Conservation (phyloP, 345 rosid species). For the rapeseed (Brassica napus) region DNA sequence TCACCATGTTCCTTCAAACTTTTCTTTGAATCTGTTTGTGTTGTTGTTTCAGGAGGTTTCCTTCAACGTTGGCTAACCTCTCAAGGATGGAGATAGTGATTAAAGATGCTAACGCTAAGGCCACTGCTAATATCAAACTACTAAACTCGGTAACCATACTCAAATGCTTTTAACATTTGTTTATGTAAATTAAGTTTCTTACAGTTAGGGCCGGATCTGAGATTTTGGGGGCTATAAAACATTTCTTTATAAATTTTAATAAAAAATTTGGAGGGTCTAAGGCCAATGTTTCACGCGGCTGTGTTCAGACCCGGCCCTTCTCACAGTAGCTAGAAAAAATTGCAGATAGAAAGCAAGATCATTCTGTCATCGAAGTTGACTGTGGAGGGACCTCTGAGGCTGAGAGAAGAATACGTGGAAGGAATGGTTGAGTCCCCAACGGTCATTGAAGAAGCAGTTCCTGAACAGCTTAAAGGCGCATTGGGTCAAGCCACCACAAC, state of each 20-base stretch:
- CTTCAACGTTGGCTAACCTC: slow-evolving; percentile 64
- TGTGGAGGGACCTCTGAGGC: slow-evolving; percentile 93
- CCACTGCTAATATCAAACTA: slow-evolving; percentile 64
- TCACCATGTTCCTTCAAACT: background rate
- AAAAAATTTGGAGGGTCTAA: too few species aligned
- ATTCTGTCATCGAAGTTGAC: slow-evolving; percentile 59
- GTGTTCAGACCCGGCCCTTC: too few species aligned
- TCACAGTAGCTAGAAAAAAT: background rate
- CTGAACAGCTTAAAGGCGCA: slow-evolving; percentile 78
- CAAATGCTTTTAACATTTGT: background rate
- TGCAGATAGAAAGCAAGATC: slow-evolving; percentile 83
- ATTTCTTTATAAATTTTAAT: too few species aligned
- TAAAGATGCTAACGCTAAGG: slow-evolving; percentile 63
- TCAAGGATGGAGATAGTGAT: slow-evolving; percentile 71
- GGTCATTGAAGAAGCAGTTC: slow-evolving; percentile 77
- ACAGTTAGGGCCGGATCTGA: too few species aligned
- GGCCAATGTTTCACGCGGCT: too few species aligned
- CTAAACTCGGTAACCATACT: slow-evolving; percentile 58
- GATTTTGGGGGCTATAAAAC: too few species aligned
- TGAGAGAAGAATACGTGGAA: slow-evolving; percentile 88
- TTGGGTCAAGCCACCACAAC: slow-evolving; percentile 68
- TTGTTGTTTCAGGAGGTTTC: slow-evolving; percentile 68
- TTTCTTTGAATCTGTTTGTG: background rate
- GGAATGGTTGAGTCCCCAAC: slow-evolving; percentile 76
- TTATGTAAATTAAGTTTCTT: background rate